Evolutionary conservation across 2,329 filamentous ascomycete genomes (phyloP), one percentile per base, ranked within the genome.

Genomic region (Colletotrichum magnum): DNA sequence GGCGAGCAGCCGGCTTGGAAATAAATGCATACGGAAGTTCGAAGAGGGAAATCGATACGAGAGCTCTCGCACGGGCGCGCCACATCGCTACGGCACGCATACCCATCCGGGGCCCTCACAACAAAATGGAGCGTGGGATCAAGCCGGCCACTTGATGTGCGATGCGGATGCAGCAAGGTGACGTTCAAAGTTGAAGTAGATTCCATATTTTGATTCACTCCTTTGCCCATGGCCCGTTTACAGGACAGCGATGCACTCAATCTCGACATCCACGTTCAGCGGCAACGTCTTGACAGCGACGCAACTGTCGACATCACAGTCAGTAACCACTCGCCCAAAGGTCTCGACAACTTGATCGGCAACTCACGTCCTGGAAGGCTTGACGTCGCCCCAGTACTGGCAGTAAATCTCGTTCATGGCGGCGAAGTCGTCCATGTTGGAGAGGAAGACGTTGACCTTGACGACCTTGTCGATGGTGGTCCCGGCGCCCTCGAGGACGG

Each of bases 321-420:
- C 15, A 6, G 62, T 12, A 32, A 15, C 18, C 6, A 6, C 9
- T 15, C 12, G 2, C 24, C 7, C 1, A 6, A 13, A 2, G 1
- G 28, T 1, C 2, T 1, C 28, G 28, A 2, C 7, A 32, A 21
- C 6, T 3, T 1, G 51, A 36, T 15, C 2, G 21, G 6, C 1
- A 18, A 73, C 81, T 74, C 73, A 83, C 82, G 82, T 83, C 66
- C 81, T 78, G 72, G 78, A 82, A 12, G 83, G 83, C 76, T 85
- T 85, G 39, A 83, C 77, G 9, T 84, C 80, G 21, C 81, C 83
- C 82, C 93, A 94, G 84, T 90, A 92, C 79, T 91, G 88, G 77
- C 87, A 88, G 76, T 93, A 94, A 57, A 91, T 87, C 74, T 87
- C 86, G 80, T 94, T 94, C 90, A 94, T 93, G 78, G 91, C 89